Base-by-base conservation (phyloP, 2,329 filamentous ascomycete species). In the Fusarium papillatum region DNA sequence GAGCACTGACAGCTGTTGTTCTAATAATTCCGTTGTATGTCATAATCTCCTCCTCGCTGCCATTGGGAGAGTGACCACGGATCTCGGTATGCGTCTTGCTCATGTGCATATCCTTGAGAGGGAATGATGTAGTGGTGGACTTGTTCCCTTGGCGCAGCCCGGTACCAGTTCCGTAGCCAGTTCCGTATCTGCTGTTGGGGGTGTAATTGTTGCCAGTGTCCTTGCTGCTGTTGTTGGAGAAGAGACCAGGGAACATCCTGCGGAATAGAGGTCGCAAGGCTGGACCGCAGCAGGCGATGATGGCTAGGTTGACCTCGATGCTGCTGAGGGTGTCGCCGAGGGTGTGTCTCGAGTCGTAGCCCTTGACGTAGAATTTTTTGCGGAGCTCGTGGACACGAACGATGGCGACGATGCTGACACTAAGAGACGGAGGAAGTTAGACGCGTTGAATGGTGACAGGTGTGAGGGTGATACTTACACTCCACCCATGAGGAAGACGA, bases 401-500 rank as follows among this genome's bases (percentile, higher is more conserved):
- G 14, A 81, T 79, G 36, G 79, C 81, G 19, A 83, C 78, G 2
- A 82, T 69, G 0, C 81, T 84, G 7, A 84, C 82, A 2, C 83
- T 85, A 14, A 5, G 9, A 1, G 3, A 17, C 4, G 11, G n/a
- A 36, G 0, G 4, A 9, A 2, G 29, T 38, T 59, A 39, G 60
- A 39, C 50, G 61, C 46, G 17, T 38, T 7, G 39, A 34, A 19
- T 17, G n/a, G 60, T 9, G 4, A 6, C 1, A n/a, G 14, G 22
- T 3, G 22, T 9, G 26, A 19, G 34, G 29, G 53, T 2, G 34
- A 59, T n/a, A 82, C 83, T 82, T 72, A 85, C 84, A 84, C 66
- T 22, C 73, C 77, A 43, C 86, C 85, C 13, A 87, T 70, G 6
- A 83, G 71, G 67, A 87, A 87, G 10, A 87, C 82, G 13, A 81